Evolutionary conservation across 257 asterid species (phyloP).

Genomic region (Verbascum thapsus): DNA sequence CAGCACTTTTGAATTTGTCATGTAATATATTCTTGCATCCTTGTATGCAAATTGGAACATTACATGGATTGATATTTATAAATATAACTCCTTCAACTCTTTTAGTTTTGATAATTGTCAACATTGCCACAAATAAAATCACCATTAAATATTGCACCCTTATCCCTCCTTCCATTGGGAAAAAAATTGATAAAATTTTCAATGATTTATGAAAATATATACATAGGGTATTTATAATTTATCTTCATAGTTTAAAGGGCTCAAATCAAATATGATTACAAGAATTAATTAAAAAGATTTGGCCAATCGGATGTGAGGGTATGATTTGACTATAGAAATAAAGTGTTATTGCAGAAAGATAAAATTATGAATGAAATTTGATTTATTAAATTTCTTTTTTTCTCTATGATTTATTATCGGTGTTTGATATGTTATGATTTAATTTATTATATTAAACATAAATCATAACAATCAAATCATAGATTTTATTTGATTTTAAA

Average conservation of each 20-base stretch:
- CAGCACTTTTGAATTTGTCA: background rate
- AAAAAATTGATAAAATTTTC: background rate
- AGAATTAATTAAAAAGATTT: background rate
- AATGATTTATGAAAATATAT: background rate
- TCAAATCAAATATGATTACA: background rate
- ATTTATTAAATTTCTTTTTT: no score
- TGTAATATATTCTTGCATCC: slow-evolving; percentile 17
- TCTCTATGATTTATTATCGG: no score
- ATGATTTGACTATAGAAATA: no score
- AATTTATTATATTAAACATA: no score
- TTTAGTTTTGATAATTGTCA: background rate
- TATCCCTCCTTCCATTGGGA: slow-evolving; percentile 4
- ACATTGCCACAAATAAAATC: background rate
- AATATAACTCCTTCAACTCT: slow-evolving; percentile 18
- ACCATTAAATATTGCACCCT: background rate
- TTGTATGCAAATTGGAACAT: background rate
- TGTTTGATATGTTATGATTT: no score
- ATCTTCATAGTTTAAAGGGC: background rate
- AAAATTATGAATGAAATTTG: no score
- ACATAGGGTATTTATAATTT: background rate
- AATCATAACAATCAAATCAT: no score
- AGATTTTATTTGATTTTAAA: no score
- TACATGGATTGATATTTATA: slow-evolving; percentile 17
- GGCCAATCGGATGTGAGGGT: background rate
- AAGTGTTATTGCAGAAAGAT: no score